Evolutionary conservation across 371 early-diverging fungal genomes (phyloP).

Genomic region (Dichotomocladium elegans): DNA sequence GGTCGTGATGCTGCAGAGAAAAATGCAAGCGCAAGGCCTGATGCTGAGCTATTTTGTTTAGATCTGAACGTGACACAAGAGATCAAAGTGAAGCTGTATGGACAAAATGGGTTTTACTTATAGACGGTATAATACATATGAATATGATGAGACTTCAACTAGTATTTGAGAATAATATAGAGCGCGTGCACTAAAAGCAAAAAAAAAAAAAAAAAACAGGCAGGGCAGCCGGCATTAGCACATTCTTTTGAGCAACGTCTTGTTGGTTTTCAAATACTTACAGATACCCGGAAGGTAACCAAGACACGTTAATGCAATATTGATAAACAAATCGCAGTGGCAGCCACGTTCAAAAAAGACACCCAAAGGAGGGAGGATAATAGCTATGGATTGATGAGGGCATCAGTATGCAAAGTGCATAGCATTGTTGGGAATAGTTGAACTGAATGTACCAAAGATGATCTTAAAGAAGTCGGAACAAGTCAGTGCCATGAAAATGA

Average conservation of each 20-base stretch:
- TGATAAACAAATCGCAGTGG: slow-evolving; percentile 70
- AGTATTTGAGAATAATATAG: slow-evolving; percentile 21
- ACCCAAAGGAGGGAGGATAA: slow-evolving; percentile 67
- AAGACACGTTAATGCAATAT: slow-evolving; percentile 70
- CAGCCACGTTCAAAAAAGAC: slow-evolving; percentile 70
- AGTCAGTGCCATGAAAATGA: slow-evolving; percentile 29
- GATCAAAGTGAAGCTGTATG: too few species aligned
- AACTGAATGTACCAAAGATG: slow-evolving; percentile 25
- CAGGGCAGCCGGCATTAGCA: not conserved
- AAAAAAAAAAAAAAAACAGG: not conserved
- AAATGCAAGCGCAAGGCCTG: too few species aligned
- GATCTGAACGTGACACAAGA: too few species aligned
- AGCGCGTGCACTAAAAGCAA: slow-evolving; percentile 10
- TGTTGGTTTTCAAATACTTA: slow-evolving; percentile 14
- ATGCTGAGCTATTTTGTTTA: too few species aligned
- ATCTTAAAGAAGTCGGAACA: slow-evolving; percentile 42
- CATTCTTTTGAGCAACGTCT: not conserved
- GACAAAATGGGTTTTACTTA: too few species aligned
- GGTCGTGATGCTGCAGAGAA: too few species aligned
- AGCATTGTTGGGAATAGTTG: not conserved
- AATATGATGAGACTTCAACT: too few species aligned
- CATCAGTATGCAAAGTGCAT: slow-evolving; percentile 5
- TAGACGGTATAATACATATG: too few species aligned
- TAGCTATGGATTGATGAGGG: too few species aligned
- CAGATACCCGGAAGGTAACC: slow-evolving; percentile 79